Percentiles rank a stretch among this genome's conserved stretches.
Conservation (phyloP, 2,329 filamentous ascomycete species). For the Fusarium camptoceras region DNA sequence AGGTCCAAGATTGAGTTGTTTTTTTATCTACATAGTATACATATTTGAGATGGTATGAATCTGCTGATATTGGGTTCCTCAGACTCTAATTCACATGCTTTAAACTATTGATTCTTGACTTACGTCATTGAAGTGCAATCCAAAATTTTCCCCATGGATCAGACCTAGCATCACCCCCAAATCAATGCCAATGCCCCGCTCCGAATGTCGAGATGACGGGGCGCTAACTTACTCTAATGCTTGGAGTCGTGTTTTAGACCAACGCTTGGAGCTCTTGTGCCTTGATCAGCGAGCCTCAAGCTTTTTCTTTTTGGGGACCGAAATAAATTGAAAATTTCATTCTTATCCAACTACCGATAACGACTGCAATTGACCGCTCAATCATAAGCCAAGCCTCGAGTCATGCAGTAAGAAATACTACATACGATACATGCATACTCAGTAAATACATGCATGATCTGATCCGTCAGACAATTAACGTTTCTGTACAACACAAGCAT, state of each 20-base stretch:
- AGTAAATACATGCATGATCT: slow-evolving; percentile 13
- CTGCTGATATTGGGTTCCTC: not conserved
- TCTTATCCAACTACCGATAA: not conserved
- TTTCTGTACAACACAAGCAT: slow-evolving; percentile 9
- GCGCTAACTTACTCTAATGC: slow-evolving; percentile 10
- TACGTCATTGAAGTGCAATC: slow-evolving; percentile 39
- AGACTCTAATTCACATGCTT: slow-evolving; percentile 10
- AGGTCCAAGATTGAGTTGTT: not conserved
- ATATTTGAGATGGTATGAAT: not conserved
- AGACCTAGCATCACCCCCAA: slow-evolving; percentile 9
- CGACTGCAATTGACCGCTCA: not conserved
- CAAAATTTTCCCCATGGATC: slow-evolving; percentile 15
- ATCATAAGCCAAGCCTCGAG: slow-evolving; percentile 4
- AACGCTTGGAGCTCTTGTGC: slow-evolving; percentile 28
- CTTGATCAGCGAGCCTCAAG: slow-evolving; percentile 10
- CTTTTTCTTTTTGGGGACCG: slow-evolving; percentile 3
- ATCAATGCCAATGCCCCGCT: slow-evolving; percentile 7
- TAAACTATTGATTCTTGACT: slow-evolving; percentile 4
- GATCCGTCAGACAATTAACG: not conserved
- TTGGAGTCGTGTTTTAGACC: slow-evolving; percentile 10
- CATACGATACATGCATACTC: not conserved
- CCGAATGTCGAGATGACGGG: slow-evolving; percentile 13
- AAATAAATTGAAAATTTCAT: not conserved
- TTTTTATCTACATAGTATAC: not conserved
- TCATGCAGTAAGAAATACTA: slow-evolving; percentile 14